These are phyloP conservation scores for Hibiscus syriacus DNA, from an alignment of 345 rosid genomes.

Conservation along the genomic window DNA sequence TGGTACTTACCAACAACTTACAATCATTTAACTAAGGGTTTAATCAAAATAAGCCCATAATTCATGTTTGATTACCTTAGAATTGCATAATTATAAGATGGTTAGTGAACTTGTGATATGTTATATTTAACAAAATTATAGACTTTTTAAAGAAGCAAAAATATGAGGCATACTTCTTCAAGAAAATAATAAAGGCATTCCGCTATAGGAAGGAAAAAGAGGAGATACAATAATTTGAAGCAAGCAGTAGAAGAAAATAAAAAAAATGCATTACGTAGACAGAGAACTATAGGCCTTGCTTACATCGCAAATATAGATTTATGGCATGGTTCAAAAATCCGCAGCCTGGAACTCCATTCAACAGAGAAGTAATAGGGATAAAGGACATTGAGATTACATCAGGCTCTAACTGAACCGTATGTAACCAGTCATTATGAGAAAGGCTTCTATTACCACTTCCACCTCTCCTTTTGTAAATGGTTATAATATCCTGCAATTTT, in stretches of 20 bases:
- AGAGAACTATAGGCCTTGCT: conserved; percentile 11
- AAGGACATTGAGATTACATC: conserved; percentile 90
- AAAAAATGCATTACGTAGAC: conserved; percentile 9
- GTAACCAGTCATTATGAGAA: conserved; percentile 79
- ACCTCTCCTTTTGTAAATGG: conserved; percentile 94
- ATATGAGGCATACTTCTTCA: background rate
- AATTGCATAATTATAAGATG: background rate
- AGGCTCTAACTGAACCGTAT: conserved; percentile 82
- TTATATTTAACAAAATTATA: background rate
- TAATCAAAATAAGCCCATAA: background rate
- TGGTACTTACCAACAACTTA: background rate
- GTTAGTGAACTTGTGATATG: background rate
- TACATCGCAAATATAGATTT: no score
- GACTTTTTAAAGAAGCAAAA: background rate
- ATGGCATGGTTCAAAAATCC: conserved; percentile 97
- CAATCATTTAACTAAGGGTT: background rate
- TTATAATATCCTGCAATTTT: no score
- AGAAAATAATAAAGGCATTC: background rate
- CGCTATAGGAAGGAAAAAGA: no score
- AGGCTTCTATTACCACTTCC: conserved; percentile 58
- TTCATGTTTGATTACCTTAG: background rate
- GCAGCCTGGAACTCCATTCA: conserved; percentile 89
- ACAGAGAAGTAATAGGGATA: conserved; percentile 80
- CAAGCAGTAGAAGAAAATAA: background rate
- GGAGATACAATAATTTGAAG: background rate